Percentiles rank a stretch among this genome's conserved stretches.
phyloP scores from a whole-genome alignment of 208 protist species.

The Leishmania tropica region DNA sequence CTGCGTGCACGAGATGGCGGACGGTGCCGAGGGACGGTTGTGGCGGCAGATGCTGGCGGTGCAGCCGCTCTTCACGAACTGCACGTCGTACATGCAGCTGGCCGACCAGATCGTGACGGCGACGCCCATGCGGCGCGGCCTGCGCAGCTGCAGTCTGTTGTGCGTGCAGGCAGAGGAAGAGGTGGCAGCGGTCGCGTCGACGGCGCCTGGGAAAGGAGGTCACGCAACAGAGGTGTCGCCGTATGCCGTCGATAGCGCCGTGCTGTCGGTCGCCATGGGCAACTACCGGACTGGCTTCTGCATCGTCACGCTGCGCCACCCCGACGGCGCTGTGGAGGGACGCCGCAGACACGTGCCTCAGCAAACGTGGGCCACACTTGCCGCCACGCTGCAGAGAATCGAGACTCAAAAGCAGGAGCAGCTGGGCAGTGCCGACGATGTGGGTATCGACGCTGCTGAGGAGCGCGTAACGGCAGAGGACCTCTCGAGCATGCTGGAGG shows the following conservation, averaged over 20 bases:
- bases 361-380: constrained; percentile 23
- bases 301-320: constrained; percentile 54
- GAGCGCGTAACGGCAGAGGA: constrained; percentile 47
- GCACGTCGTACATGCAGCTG: constrained; percentile 7
- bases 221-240: constrained; percentile 20
- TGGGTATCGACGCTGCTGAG: constrained; percentile 14
- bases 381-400: constrained; percentile 21
- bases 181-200: background rate
- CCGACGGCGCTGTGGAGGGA: constrained; percentile 49
- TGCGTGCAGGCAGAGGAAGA: constrained; percentile 23
- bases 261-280: constrained; percentile 28
- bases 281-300: constrained; percentile 14
- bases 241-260: constrained; percentile 23
- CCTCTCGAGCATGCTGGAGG: constrained; percentile 15
- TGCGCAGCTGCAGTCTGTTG: constrained; percentile 21
- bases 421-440: constrained; percentile 12
- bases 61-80: constrained; percentile 11
- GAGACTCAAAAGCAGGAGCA: constrained; percentile 17
- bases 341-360: constrained; percentile 34
- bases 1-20: constrained; percentile 21
- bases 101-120: constrained; percentile 1
- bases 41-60: constrained; percentile 22
- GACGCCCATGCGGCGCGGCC: constrained; percentile 27
- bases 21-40: constrained; percentile 20
- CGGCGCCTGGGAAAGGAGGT: constrained; percentile 1